A percentile compares a stretch with the other conserved stretches of the same genome.
phyloP scores from a whole-genome alignment of 257 asterid species.

The Gardenia jasminoides region DNA sequence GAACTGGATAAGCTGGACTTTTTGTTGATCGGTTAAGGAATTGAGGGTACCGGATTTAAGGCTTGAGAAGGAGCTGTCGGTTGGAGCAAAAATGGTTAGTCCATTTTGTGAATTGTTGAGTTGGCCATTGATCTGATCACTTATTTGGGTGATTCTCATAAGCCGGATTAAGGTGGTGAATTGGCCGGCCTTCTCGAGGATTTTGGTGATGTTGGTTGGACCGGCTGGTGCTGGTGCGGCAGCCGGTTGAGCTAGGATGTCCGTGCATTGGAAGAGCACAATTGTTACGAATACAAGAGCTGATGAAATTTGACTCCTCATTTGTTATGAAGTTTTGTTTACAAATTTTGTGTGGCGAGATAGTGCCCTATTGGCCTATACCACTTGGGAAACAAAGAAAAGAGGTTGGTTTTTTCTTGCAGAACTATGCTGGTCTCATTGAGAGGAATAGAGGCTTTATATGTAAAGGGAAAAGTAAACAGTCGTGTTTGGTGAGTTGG shows the following conservation, averaged over 20 bases:
- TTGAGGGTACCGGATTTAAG: conserved; percentile 71
- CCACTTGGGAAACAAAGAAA: neutral
- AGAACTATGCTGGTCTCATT: conserved; percentile 7
- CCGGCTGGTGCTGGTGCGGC: conserved; percentile 65
- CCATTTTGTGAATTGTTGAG: conserved; percentile 85
- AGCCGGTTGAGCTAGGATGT: conserved; percentile 46
- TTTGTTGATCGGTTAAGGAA: conserved; percentile 66
- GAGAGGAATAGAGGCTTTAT: conserved; percentile 34
- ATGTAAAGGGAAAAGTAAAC: conserved; percentile 27
- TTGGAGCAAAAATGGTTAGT: conserved; percentile 70
- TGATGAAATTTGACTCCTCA: conserved; percentile 30
- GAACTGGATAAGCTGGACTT: conserved; percentile 59
- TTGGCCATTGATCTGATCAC: conserved; percentile 69
- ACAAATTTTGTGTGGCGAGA: neutral
- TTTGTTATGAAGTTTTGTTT: conserved; percentile 8
- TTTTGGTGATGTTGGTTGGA: conserved; percentile 70
- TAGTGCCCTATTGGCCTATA: neutral
- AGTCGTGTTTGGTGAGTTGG: conserved; percentile 40
- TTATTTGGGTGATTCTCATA: conserved; percentile 52
- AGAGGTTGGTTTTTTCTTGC: neutral
- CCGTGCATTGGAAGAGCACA: conserved; percentile 34
- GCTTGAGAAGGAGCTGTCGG: conserved; percentile 67
- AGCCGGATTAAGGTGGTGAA: conserved; percentile 72
- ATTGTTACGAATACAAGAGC: conserved; percentile 23
- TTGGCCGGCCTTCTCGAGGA: conserved; percentile 95